These are phyloP conservation scores for Fraxinus quadrangulata DNA, from an alignment of 257 asterid species.

Conservation along the genomic window DNA sequence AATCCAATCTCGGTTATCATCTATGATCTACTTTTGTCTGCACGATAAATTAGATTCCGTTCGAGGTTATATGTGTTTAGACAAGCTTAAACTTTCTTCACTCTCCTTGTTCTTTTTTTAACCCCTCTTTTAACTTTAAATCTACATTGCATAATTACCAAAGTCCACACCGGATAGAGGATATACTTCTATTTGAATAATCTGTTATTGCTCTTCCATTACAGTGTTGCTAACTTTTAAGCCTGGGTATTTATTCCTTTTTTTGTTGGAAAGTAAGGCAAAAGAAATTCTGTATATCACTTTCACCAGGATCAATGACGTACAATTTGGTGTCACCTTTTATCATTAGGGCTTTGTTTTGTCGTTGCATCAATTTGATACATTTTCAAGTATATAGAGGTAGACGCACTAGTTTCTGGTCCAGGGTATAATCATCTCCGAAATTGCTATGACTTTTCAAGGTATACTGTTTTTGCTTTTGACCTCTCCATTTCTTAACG, in stretches of 20 bases:
- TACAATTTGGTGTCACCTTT: constrained; percentile 10
- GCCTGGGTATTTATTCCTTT: constrained; percentile 5
- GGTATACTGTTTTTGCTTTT: neutral
- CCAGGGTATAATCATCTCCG: constrained; percentile 1
- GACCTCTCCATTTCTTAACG: neutral
- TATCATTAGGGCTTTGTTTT: constrained; percentile 12
- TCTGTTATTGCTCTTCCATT: constrained; percentile 7
- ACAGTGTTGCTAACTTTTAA: neutral
- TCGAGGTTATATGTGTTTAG: constrained; percentile 3
- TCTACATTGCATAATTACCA: neutral
- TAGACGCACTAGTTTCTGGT: neutral
- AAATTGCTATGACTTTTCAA: neutral
- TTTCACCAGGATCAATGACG: neutral
- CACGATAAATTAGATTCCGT: constrained; percentile 8
- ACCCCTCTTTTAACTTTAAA: neutral
- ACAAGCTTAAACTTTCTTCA: constrained; percentile 11
- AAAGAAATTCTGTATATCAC: neutral
- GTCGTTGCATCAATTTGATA: neutral
- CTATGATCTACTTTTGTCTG: neutral
- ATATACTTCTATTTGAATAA: neutral
- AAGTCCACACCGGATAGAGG: neutral
- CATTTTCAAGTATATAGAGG: neutral
- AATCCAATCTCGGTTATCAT: constrained; percentile 4
- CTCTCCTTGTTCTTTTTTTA: neutral
- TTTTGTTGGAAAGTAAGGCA: neutral